Percentiles rank a stretch among this genome's conserved stretches.
Conservation (phyloP, 139 green algal genomes). For the Ettlia oleoabundans region DNA sequence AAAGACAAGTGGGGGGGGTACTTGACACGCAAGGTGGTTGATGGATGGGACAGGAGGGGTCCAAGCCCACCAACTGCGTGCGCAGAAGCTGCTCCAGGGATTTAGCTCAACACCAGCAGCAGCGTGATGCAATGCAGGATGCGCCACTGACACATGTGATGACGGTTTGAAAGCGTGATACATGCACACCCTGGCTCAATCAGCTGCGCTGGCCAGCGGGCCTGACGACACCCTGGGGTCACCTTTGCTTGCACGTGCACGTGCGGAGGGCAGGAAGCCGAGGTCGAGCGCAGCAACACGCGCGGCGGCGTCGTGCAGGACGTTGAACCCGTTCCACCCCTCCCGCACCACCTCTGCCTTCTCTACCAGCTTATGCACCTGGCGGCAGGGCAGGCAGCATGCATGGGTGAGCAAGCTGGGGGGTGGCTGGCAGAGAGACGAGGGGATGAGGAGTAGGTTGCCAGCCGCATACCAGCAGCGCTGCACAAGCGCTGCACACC, state of each 20-base stretch:
- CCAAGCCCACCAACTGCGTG: too few species aligned
- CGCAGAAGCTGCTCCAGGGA: too few species aligned
- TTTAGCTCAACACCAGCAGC: too few species aligned
- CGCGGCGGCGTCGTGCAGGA: slow-evolving; percentile 92
- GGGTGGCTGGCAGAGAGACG: not conserved
- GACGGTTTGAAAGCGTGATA: too few species aligned
- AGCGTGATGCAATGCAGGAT: too few species aligned
- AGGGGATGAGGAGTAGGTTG: not conserved
- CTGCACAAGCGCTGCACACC: not conserved
- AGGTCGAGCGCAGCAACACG: slow-evolving; percentile 94
- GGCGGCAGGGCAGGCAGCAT: not conserved
- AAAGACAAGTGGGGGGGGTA: not conserved
- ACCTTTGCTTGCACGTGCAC: slow-evolving; percentile 30
- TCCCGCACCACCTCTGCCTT: slow-evolving; percentile 79
- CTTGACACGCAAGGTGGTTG: too few species aligned
- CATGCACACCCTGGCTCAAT: too few species aligned
- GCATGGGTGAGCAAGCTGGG: not conserved
- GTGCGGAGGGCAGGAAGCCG: slow-evolving; percentile 85
- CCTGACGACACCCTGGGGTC: too few species aligned
- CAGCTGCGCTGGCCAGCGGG: too few species aligned
- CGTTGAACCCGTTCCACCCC: slow-evolving; percentile 97
- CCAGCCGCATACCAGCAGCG: not conserved
- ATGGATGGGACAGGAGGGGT: not conserved
- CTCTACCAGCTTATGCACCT: slow-evolving; percentile 57
- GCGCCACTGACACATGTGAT: too few species aligned